These are phyloP conservation scores for Boletus coccyginus DNA, from an alignment of 768 basidiomycete genomes.

Conservation along the genomic window DNA sequence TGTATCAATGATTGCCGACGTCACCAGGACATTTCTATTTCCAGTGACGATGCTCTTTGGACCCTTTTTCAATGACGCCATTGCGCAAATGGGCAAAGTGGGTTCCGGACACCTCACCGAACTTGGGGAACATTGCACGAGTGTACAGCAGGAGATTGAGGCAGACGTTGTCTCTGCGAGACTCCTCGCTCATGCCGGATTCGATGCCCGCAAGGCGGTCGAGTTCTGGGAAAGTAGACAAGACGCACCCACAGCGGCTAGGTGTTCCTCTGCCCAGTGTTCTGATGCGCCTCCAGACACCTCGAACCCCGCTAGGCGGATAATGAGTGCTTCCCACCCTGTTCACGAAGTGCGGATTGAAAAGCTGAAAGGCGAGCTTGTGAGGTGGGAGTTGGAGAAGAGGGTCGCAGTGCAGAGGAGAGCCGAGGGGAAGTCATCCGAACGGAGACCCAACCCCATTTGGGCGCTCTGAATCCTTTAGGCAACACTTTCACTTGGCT, in stretches of 20 bases:
- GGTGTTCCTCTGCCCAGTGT: slow-evolving; percentile 19
- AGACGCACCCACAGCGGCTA: slow-evolving; percentile 19
- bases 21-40: slow-evolving; percentile 76
- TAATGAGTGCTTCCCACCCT: slow-evolving; percentile 45
- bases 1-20: slow-evolving; percentile 72
- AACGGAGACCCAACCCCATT: slow-evolving; percentile 11
- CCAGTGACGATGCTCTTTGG: slow-evolving; percentile 90
- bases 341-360: slow-evolving; percentile 41
- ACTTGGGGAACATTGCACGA: slow-evolving; percentile 74
- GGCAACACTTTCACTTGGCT: neutral
- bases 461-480: slow-evolving; percentile 13
- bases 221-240: slow-evolving; percentile 76
- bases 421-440: slow-evolving; percentile 16
- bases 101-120: slow-evolving; percentile 74
- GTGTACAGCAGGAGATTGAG: slow-evolving; percentile 83
- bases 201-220: slow-evolving; percentile 80
- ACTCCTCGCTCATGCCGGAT: slow-evolving; percentile 89
- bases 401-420: slow-evolving; percentile 24
- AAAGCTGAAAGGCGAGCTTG: slow-evolving; percentile 42
- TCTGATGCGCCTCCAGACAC: slow-evolving; percentile 6
- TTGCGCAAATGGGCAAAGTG: slow-evolving; percentile 76
- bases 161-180: slow-evolving; percentile 88
- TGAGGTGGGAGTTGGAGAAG: slow-evolving; percentile 42
- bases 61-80: slow-evolving; percentile 93
- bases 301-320: slow-evolving; percentile 24